Conservation (phyloP, 257 asterid species). For the Rauvolfia tetraphylla region DNA sequence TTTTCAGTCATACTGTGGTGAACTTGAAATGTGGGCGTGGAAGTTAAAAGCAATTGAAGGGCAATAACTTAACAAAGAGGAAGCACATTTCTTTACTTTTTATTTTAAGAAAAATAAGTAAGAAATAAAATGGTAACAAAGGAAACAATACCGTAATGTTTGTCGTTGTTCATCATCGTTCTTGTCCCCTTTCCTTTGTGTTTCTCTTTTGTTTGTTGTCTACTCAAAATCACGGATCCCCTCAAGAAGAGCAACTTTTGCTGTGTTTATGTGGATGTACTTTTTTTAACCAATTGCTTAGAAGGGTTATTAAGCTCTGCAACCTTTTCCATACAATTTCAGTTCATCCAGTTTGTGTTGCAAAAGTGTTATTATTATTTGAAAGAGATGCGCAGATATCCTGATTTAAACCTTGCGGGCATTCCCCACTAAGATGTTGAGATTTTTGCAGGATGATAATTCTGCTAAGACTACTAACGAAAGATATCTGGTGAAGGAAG, state of each 20-base stretch:
- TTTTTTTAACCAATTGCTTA: neutral
- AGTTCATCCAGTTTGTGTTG: neutral
- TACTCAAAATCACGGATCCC: neutral
- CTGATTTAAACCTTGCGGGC: neutral
- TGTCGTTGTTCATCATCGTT: neutral
- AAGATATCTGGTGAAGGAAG: conserved; percentile 6
- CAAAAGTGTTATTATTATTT: neutral
- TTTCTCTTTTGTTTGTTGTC: neutral
- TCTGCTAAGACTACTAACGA: neutral
- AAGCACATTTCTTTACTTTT: neutral
- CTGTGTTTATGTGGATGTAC: neutral
- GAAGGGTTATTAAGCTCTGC: neutral
- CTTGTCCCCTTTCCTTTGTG: neutral
- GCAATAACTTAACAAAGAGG: neutral
- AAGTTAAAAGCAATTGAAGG: neutral
- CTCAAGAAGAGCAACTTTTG: neutral
- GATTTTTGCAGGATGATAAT: conserved; percentile 12
- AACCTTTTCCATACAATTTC: neutral
- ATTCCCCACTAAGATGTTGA: neutral
- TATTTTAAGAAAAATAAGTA: neutral
- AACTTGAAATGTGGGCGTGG: neutral
- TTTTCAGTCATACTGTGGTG: neutral
- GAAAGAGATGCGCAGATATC: neutral
- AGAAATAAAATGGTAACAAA: neutral
- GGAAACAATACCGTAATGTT: neutral